phyloP scores from a whole-genome alignment of 2,329 filamentous ascomycete genomes.

The Trichoderma arundinaceum region DNA sequence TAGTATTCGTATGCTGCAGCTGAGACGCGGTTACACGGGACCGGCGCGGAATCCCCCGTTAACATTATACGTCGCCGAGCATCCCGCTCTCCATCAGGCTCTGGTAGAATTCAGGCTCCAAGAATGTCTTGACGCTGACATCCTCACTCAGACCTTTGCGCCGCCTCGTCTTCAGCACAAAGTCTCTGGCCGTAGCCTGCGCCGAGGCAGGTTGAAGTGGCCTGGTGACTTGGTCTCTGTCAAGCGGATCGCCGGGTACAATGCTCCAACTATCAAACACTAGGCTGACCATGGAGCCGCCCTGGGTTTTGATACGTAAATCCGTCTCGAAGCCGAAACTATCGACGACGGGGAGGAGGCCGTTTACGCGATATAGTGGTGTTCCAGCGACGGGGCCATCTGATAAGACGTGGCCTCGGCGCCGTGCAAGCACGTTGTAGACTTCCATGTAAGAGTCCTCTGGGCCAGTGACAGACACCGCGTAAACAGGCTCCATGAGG shows the following conservation, averaged over 20 bases:
- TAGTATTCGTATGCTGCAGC: not conserved
- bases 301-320: conserved; percentile 92
- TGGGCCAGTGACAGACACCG: conserved; percentile 89
- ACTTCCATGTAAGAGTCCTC: conserved; percentile 86
- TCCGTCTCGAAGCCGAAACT: conserved; percentile 98
- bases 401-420: conserved; percentile 90
- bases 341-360: conserved; percentile 93
- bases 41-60: not conserved
- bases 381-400: conserved; percentile 94
- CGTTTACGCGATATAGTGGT: conserved; percentile 88
- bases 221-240: conserved; percentile 79
- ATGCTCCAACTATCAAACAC: conserved; percentile 97
- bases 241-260: conserved; percentile 92
- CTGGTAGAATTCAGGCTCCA: conserved; percentile 92
- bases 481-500: conserved; percentile 95
- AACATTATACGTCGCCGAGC: conserved; percentile 61
- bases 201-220: conserved; percentile 87
- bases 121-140: conserved; percentile 92
- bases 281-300: conserved; percentile 85
- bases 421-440: conserved; percentile 88
- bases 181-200: conserved; percentile 90
- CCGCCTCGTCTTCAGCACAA: conserved; percentile 92
- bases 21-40: not conserved
- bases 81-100: conserved; percentile 88
- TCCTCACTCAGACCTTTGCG: conserved; percentile 95